phyloP scores from a whole-genome alignment of 2,329 filamentous ascomycete genomes.

The Nemania sp. region DNA sequence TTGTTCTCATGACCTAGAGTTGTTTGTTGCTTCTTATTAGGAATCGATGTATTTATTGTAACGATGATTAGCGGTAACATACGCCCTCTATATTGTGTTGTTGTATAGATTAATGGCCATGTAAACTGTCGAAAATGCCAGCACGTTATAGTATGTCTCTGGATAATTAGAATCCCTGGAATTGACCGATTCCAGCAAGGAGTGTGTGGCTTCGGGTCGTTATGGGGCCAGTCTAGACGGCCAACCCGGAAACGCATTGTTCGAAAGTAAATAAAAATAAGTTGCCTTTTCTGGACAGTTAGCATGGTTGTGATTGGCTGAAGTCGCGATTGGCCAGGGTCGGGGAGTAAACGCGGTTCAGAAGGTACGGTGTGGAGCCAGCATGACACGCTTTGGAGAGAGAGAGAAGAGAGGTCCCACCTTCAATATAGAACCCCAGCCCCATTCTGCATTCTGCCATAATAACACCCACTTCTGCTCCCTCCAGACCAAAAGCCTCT shows the following conservation, averaged over 20 bases:
- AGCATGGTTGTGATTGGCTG: constrained; percentile 45
- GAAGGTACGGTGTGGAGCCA: constrained; percentile 40
- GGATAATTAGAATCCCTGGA: constrained; percentile 12
- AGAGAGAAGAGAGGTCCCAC: too few species aligned
- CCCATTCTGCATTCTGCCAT: constrained; percentile 40
- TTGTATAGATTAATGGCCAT: too few species aligned
- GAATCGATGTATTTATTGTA: too few species aligned
- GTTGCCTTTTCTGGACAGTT: constrained; percentile 48
- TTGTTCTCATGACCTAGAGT: too few species aligned
- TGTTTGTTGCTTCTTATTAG: too few species aligned
- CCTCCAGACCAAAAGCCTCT: constrained; percentile 32
- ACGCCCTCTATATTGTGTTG: too few species aligned
- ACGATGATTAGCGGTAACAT: too few species aligned
- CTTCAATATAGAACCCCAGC: constrained; percentile 39
- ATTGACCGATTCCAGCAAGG: constrained; percentile 29
- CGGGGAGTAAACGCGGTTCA: constrained; percentile 43
- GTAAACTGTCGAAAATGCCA: not conserved
- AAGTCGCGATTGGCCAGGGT: constrained; percentile 31
- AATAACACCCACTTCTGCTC: constrained; percentile 41
- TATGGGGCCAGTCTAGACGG: constrained; percentile 34
- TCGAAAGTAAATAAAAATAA: constrained; percentile 48
- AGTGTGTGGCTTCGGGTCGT: constrained; percentile 10
- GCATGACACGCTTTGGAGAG: constrained; percentile 46
- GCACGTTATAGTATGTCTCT: constrained; percentile 19
- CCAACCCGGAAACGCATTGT: constrained; percentile 46